These are phyloP conservation scores for Niveomyces coronatus DNA, from an alignment of 2,329 filamentous ascomycete genomes.

Conservation along the genomic window DNA sequence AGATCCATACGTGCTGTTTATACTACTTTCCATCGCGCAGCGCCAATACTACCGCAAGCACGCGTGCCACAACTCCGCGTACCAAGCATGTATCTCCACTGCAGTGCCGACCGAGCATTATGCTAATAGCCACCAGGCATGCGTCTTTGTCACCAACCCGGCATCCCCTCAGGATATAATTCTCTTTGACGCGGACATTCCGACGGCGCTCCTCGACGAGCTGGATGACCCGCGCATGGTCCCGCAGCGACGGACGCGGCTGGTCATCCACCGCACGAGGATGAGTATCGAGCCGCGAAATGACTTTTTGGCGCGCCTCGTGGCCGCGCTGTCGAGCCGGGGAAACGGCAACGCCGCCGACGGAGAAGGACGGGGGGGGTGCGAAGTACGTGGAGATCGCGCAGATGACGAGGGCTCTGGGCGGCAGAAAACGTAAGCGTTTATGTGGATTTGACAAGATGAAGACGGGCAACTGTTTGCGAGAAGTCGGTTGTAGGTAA, in stretches of 20 bases:
- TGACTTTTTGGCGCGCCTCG: not conserved
- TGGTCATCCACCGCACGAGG: not conserved
- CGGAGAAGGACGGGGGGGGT: not conserved
- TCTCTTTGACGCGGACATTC: not conserved
- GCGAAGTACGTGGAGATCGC: not conserved
- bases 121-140: not conserved
- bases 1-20: conserved; percentile 1
- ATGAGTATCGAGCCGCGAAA: not conserved
- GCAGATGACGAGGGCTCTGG: not conserved
- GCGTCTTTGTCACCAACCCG: not conserved
- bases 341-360: not conserved
- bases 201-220: not conserved
- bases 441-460: not conserved
- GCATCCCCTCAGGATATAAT: not conserved
- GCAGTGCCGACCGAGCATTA: not conserved
- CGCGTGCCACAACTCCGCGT: not conserved
- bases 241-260: not conserved
- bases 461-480: not conserved
- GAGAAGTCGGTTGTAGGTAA: not conserved
- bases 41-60: not conserved
- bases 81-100: not conserved
- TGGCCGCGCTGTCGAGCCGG: not conserved
- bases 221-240: not conserved
- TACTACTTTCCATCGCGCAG: conserved; percentile 1
- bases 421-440: not conserved